Evolutionary conservation across 805 yeast genomes (phyloP).

Genomic region (Monosporozyma solicola): DNA sequence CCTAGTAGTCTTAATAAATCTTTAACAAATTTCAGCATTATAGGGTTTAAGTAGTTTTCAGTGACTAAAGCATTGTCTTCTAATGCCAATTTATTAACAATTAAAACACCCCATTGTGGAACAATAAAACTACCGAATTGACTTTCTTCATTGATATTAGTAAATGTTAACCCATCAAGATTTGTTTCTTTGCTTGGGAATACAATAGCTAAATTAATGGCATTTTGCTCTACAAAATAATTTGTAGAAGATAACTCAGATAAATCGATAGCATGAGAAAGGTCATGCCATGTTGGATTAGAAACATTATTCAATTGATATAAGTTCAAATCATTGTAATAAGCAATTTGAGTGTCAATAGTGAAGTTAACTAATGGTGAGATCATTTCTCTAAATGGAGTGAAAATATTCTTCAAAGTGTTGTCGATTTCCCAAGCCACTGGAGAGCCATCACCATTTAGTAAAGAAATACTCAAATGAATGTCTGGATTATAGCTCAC

Average conservation of each 20-base stretch:
- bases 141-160: conserved; percentile 1
- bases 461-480: conserved; percentile 66
- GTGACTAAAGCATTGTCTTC: conserved; percentile 27
- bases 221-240: conserved; percentile 51
- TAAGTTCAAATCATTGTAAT: conserved; percentile 37
- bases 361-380: conserved; percentile 58
- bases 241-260: conserved; percentile 57
- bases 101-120: conserved; percentile 80
- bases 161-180: conserved; percentile 36
- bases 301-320: conserved; percentile 21
- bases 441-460: conserved; percentile 60
- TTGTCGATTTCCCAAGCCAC: conserved; percentile 65
- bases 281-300: conserved; percentile 39
- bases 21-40: conserved; percentile 60
- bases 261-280: conserved; percentile 71
- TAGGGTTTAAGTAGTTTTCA: conserved; percentile 40
- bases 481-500: conserved; percentile 45
- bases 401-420: conserved; percentile 41
- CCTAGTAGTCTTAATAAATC: conserved; percentile 73
- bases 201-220: conserved; percentile 56
- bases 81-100: conserved; percentile 32
- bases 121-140: conserved; percentile 44
- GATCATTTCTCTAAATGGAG: conserved; percentile 47
- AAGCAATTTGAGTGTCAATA: conserved; percentile 69
- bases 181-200: conserved; percentile 23